Percentiles rank a stretch among this genome's conserved stretches.
Conservation (phyloP, 306 rosid genomes). For the Luffa aegyptiaca region DNA sequence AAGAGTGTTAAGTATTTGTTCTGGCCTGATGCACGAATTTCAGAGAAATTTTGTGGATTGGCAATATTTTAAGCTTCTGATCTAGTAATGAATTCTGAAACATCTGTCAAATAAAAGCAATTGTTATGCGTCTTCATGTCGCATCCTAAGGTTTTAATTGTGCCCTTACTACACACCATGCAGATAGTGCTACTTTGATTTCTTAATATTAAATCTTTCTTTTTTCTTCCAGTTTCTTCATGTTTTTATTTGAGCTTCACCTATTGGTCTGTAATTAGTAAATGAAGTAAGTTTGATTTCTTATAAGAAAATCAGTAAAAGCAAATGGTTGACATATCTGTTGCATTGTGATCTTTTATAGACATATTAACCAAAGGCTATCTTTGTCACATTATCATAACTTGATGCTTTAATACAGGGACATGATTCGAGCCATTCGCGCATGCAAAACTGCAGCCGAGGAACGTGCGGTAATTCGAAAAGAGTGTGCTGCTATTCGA, state of each 20-base stretch:
- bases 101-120: neutral
- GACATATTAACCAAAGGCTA: neutral
- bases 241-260: neutral
- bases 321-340: neutral
- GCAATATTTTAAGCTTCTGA: neutral
- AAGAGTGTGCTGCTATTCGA: conserved; percentile 99
- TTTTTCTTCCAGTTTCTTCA: neutral
- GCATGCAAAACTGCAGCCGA: conserved; percentile 99
- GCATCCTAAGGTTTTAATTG: neutral
- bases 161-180: neutral
- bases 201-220: neutral
- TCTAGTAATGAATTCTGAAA: neutral
- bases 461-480: conserved; percentile 93
- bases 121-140: neutral
- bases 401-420: conserved; percentile 42
- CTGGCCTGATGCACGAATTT: neutral
- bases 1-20: neutral
- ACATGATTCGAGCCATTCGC: conserved; percentile 98
- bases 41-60: neutral
- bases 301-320: neutral
- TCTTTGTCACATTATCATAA: neutral
- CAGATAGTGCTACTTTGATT: neutral
- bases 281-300: neutral
- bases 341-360: neutral
- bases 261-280: neutral